Evolutionary conservation across 371 early-diverging fungal species (phyloP).

Genomic region (Caulochytrium protostelioides): DNA sequence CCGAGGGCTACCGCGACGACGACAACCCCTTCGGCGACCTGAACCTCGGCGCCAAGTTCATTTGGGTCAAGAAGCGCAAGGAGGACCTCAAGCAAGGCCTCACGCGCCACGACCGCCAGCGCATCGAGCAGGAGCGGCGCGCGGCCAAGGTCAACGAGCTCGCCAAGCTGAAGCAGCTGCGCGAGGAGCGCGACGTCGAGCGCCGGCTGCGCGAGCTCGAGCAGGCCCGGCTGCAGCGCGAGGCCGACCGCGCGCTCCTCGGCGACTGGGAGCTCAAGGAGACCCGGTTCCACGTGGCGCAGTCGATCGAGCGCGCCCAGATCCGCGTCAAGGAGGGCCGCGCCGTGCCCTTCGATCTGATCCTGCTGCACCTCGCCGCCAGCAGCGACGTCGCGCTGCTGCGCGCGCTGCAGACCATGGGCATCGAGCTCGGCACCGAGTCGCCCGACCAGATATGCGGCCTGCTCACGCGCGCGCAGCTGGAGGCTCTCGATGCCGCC

Average conservation of each 20-base stretch:
- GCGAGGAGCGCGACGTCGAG: constrained; percentile 62
- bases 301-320: constrained; percentile 72
- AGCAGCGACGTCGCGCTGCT: constrained; percentile 36
- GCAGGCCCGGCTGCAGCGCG: constrained; percentile 38
- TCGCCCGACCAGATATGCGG: constrained; percentile 67
- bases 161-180: constrained; percentile 50
- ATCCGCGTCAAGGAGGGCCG: constrained; percentile 69
- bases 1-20: constrained; percentile 43
- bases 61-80: constrained; percentile 66
- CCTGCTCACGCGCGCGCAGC: constrained; percentile 38
- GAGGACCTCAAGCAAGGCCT: constrained; percentile 47
- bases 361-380: constrained; percentile 66
- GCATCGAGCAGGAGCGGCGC: constrained; percentile 36
- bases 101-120: constrained; percentile 27
- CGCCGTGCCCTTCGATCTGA: constrained; percentile 74
- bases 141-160: constrained; percentile 54
- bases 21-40: constrained; percentile 66
- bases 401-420: constrained; percentile 44
- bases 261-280: constrained; percentile 91
- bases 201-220: constrained; percentile 62
- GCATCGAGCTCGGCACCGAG: constrained; percentile 57
- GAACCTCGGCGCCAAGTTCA: constrained; percentile 61
- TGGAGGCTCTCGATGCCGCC: constrained; percentile 56
- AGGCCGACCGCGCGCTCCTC: constrained; percentile 57
- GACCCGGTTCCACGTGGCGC: constrained; percentile 71